Conservation (phyloP, 169 alveolate species). For the Plasmodium knowlesi region DNA sequence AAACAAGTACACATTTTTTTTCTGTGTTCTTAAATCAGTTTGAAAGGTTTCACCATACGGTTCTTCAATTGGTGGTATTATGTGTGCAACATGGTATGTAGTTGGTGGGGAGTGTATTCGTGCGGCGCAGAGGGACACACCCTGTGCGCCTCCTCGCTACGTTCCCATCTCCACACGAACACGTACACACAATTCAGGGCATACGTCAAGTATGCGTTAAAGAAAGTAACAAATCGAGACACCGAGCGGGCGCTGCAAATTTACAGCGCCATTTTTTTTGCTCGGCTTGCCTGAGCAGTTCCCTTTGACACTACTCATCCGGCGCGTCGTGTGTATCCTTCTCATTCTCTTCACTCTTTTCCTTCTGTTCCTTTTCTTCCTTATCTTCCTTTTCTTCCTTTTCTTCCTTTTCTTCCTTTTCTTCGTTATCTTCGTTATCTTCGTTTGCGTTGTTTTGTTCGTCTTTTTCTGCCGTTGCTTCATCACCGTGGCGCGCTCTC, state of each 20-base stretch:
- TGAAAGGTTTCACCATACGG: not conserved
- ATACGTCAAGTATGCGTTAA: not conserved
- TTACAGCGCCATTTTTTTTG: not conserved
- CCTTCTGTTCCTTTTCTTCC: not conserved
- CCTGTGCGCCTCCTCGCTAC: too few relatives aligned
- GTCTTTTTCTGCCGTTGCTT: not conserved
- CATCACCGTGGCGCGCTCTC: not conserved
- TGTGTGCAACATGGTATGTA: not conserved
- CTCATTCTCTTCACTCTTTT: not conserved
- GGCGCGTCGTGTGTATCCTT: not conserved
- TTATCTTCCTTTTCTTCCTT: not conserved
- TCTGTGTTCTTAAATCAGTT: not conserved
- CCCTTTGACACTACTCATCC: not conserved
- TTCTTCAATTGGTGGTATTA: not conserved
- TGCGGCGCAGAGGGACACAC: not conserved
- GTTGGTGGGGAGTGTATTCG: not conserved
- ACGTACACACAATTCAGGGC: not conserved
- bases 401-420: too few relatives aligned
- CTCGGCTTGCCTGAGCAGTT: not conserved
- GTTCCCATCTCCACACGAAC: not conserved
- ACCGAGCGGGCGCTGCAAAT: not conserved
- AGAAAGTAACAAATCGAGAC: not conserved
- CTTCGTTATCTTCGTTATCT: not conserved
- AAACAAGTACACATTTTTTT: not conserved
- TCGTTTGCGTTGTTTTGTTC: not conserved